A percentile compares a stretch with the other conserved stretches of the same genome.
These are phyloP conservation scores for Neophaeococcomyces aloes DNA, from an alignment of 2,329 filamentous ascomycete genomes.

Conservation along the genomic window DNA sequence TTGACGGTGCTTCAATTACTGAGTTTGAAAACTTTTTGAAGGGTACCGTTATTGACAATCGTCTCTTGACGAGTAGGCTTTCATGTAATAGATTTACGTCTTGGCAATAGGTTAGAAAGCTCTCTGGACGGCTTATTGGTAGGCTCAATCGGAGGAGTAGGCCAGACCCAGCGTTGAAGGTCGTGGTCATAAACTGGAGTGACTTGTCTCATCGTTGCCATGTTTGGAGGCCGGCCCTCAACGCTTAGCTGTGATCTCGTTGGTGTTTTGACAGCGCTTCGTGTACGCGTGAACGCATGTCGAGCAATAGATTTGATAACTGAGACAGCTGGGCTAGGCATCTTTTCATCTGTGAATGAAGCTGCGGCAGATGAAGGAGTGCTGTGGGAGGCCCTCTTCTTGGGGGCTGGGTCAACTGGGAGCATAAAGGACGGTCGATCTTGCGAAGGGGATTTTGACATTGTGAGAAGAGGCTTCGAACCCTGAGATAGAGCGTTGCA, in stretches of 20 bases:
- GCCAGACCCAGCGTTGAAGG: constrained; percentile 2
- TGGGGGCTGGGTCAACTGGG: not conserved
- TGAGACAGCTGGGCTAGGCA: not conserved
- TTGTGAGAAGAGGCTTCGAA: not conserved
- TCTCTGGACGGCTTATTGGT: not conserved
- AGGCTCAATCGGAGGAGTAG: not conserved
- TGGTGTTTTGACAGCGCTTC: not conserved
- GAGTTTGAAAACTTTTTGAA: too few species aligned
- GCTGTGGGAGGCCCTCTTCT: not conserved
- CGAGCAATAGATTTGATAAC: constrained; percentile 1
- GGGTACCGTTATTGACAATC: too few species aligned
- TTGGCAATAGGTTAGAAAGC: not conserved
- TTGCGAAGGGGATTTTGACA: not conserved
- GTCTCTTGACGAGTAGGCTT: too few species aligned
- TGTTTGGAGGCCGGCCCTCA: constrained; percentile 2
- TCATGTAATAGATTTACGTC: not conserved
- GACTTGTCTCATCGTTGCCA: constrained; percentile 6
- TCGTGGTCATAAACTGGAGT: constrained; percentile 7
- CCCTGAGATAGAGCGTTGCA: not conserved
- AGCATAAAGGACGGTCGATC: not conserved
- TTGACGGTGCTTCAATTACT: too few species aligned
- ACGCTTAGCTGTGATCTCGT: not conserved
- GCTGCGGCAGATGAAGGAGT: not conserved
- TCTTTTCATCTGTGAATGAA: not conserved
- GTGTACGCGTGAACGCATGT: not conserved